phyloP scores from a whole-genome alignment of 805 yeast genomes.

The Hanseniaspora taiwanica region DNA sequence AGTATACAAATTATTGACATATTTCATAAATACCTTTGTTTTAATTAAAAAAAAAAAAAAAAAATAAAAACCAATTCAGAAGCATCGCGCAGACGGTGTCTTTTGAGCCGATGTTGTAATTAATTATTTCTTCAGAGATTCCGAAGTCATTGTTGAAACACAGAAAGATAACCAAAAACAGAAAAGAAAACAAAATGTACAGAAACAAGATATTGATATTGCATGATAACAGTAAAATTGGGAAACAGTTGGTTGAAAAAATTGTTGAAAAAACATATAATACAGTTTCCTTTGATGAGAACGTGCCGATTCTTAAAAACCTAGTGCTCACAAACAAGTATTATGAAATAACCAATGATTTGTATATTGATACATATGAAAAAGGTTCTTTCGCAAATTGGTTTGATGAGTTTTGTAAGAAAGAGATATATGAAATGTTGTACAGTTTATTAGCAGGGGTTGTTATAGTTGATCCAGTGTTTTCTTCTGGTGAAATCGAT shows the following conservation, averaged over 20 bases:
- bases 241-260: background rate
- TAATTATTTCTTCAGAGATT: background rate
- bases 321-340: conserved; percentile 21
- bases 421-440: conserved; percentile 26
- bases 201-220: background rate
- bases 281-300: conserved; percentile 1
- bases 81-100: too few relatives aligned
- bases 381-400: conserved; percentile 19
- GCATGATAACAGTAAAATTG: background rate
- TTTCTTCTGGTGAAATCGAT: too few relatives aligned
- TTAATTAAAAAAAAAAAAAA: too few relatives aligned
- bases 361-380: conserved; percentile 20
- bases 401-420: conserved; percentile 25
- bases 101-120: background rate
- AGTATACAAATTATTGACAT: too few relatives aligned
- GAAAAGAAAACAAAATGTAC: background rate
- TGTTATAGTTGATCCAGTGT: conserved; percentile 26
- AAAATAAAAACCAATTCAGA: too few relatives aligned
- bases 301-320: conserved; percentile 10
- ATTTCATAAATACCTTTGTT: too few relatives aligned
- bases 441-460: conserved; percentile 34
- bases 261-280: conserved; percentile 1
- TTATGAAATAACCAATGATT: conserved; percentile 17
- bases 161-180: background rate
- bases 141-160: background rate